Evolutionary conservation across 2,329 filamentous ascomycete genomes (phyloP), one percentile per base, ranked within the genome.

Genomic region (Coniochaeta prunicola): DNA sequence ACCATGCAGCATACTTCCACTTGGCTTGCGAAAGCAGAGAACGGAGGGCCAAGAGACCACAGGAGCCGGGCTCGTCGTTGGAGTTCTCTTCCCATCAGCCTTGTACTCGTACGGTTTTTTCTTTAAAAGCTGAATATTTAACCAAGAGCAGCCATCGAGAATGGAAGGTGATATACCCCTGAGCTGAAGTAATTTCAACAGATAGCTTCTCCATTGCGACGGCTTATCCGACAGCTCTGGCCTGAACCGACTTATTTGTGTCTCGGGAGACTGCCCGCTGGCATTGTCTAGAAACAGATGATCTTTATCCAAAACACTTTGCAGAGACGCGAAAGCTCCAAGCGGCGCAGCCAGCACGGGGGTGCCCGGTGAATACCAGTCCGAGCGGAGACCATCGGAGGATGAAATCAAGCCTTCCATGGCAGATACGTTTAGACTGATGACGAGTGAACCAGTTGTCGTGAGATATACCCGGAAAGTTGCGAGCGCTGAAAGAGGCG

Each of bases 381-480:
- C 74, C 15, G 73, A 68, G 15, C 72, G 70, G 33, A 76, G 61
- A 7, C 69, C 69, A 60, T 83, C 77, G 17, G 79, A 76, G 21
- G 80, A 70, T 1, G 74, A 75, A 15, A 76, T 67, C 40, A 85
- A 68, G 7, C 78, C 80, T 38, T 76, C 71, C 45, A 80, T 77
- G 40, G 74, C 67, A 3, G 78, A 75, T 55, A 83, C 73, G 40
- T 73, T 74, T 28, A 85, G 65, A 45, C 75, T 77, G 28, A 84
- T 71, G 15, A 85, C 69, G 8, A 86, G 71, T 12, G 76, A 76
- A 2, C 83, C 83, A 0, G 79, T 80, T 1, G 80, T 84, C 6
- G 82, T 85, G 56, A 85, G 67, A 61, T 82, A 82, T 9, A 79
- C 74, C 54, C 78, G 77, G 17, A 85, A 75, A 7, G 79, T 82